These are phyloP conservation scores for Trichosanthes truncata DNA, from an alignment of 306 rosid species.

Conservation along the genomic window DNA sequence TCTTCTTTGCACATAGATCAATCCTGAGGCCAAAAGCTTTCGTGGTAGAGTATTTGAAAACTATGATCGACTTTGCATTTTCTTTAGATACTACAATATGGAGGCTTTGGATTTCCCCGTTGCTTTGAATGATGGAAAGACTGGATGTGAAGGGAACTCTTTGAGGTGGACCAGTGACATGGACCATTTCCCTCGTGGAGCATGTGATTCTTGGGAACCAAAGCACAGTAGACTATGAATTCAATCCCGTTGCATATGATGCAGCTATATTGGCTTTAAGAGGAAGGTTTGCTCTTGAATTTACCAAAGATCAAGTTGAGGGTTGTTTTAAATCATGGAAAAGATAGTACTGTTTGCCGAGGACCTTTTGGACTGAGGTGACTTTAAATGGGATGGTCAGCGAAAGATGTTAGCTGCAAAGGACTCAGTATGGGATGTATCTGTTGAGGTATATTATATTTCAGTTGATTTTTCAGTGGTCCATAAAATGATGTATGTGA, in stretches of 20 bases:
- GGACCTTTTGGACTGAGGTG: constrained; percentile 25
- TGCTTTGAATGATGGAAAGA: constrained; percentile 17
- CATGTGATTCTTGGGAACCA: constrained; percentile 38
- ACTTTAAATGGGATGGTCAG: constrained; percentile 45
- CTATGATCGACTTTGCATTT: constrained; percentile 34
- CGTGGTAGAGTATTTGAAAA: constrained; percentile 34
- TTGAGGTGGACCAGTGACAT: constrained; percentile 47
- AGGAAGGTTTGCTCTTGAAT: constrained; percentile 29
- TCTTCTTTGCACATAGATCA: constrained; percentile 24
- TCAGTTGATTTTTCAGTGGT: background rate
- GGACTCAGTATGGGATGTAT: constrained; percentile 37
- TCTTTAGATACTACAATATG: constrained; percentile 27
- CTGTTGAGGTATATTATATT: constrained; percentile 29
- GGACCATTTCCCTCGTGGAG: constrained; percentile 40
- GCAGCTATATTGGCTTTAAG: constrained; percentile 36
- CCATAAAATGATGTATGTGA: background rate
- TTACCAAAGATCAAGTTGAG: constrained; percentile 36
- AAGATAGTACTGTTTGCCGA: constrained; percentile 28
- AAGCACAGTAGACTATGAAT: constrained; percentile 27
- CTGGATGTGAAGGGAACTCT: constrained; percentile 26
- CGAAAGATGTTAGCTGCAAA: constrained; percentile 38
- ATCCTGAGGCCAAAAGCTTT: constrained; percentile 37
- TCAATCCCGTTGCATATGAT: constrained; percentile 35
- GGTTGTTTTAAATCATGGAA: constrained; percentile 45
- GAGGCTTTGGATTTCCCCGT: constrained; percentile 26